phyloP scores from a whole-genome alignment of 2,329 filamentous ascomycete genomes.

The Westerdykella sp. region DNA sequence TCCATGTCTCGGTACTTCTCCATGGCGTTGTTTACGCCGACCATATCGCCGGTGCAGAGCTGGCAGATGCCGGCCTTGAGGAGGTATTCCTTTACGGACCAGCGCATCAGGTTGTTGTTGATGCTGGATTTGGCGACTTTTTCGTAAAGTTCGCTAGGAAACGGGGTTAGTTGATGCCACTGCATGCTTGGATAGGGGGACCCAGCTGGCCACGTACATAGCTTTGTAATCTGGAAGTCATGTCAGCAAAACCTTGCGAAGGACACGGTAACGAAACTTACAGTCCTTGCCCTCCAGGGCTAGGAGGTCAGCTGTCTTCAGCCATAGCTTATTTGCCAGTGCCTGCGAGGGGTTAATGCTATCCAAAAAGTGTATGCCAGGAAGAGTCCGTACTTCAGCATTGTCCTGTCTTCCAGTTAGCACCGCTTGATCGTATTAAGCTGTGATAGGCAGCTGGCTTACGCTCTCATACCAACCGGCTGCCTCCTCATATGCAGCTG shows the following conservation, averaged over 20 bases:
- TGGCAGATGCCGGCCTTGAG: slow-evolving; percentile 92
- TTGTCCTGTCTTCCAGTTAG: slow-evolving; percentile 30
- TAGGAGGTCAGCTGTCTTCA: slow-evolving; percentile 84
- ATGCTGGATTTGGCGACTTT: slow-evolving; percentile 72
- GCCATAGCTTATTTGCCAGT: slow-evolving; percentile 85
- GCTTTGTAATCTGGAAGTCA: slow-evolving; percentile 26
- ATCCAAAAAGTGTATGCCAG: slow-evolving; percentile 8
- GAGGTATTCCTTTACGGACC: slow-evolving; percentile 82
- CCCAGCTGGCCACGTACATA: slow-evolving; percentile 11
- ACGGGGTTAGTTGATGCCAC: not conserved
- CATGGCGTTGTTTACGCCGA: slow-evolving; percentile 71
- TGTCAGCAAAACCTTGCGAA: slow-evolving; percentile 3
- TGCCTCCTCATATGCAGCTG: slow-evolving; percentile 77
- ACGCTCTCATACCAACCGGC: slow-evolving; percentile 74
- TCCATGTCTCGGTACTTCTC: slow-evolving; percentile 71
- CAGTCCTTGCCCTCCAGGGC: slow-evolving; percentile 79
- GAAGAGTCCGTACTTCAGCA: slow-evolving; percentile 24
- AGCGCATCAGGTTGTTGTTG: slow-evolving; percentile 66
- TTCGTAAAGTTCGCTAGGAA: slow-evolving; percentile 54
- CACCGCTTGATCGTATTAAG: not conserved
- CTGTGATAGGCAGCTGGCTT: slow-evolving; percentile 8
- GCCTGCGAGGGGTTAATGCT: slow-evolving; percentile 36
- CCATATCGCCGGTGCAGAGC: slow-evolving; percentile 67
- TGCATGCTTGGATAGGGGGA: not conserved
- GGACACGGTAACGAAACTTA: slow-evolving; percentile 44